A percentile compares a stretch with the other conserved stretches of the same genome.
Conservation (phyloP, 2,329 filamentous ascomycete species). For the Calonectria pauciramosa region DNA sequence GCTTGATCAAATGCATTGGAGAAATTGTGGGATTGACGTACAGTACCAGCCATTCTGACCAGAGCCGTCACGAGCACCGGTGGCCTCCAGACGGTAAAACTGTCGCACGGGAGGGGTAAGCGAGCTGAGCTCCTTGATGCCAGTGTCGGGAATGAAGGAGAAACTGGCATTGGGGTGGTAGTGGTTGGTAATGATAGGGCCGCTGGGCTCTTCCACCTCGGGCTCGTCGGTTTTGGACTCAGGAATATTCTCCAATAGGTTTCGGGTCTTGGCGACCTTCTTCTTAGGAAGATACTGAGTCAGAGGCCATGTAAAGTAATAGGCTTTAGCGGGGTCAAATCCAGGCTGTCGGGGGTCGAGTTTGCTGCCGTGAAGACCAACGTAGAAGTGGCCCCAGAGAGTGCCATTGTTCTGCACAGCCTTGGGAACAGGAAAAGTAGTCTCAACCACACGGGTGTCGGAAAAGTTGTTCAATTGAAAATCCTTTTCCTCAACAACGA, state of each 20-base stretch:
- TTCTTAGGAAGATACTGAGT: constrained; percentile 94
- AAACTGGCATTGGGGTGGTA: constrained; percentile 97
- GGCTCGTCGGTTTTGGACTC: constrained; percentile 59
- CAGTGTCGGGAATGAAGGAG: constrained; percentile 86
- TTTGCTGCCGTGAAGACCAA: constrained; percentile 80
- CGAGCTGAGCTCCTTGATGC: constrained; percentile 74
- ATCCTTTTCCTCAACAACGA: constrained; percentile 84
- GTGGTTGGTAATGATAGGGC: constrained; percentile 84
- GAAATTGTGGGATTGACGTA: constrained; percentile 48
- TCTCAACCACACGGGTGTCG: constrained; percentile 83
- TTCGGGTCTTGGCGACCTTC: constrained; percentile 88
- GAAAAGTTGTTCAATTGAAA: constrained; percentile 85
- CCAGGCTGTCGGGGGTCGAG: constrained; percentile 80
- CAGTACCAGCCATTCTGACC: constrained; percentile 95
- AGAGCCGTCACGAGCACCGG: constrained; percentile 83
- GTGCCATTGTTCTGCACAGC: constrained; percentile 93
- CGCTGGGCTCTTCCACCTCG: constrained; percentile 67
- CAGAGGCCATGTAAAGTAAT: constrained; percentile 86
- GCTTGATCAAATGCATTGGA: background rate
- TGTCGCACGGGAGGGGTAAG: constrained; percentile 82
- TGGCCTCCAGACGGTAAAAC: constrained; percentile 84
- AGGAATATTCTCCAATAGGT: constrained; percentile 75
- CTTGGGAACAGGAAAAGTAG: constrained; percentile 81
- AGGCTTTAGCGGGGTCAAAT: constrained; percentile 83
- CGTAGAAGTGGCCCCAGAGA: constrained; percentile 93